Evolutionary conservation across 2,329 filamentous ascomycete genomes (phyloP).

Genomic region (Penicillium sp.): DNA sequence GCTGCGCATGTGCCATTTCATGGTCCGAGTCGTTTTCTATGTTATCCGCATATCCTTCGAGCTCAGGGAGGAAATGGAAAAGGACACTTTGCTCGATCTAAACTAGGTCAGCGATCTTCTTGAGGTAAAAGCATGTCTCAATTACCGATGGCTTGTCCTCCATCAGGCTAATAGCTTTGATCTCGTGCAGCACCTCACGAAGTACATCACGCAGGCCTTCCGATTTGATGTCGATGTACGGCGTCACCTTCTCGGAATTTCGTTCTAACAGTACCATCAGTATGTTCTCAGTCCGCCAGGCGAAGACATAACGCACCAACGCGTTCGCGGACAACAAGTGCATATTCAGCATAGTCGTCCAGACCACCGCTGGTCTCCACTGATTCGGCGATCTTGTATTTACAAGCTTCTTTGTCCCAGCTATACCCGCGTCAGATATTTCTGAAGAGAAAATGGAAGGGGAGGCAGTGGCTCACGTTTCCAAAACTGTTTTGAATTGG

Average conservation of each 20-base stretch:
- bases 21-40: constrained; percentile 7
- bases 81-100: constrained; percentile 25
- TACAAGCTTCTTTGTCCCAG: constrained; percentile 28
- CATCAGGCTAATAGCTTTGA: constrained; percentile 31
- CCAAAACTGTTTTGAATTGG: constrained; percentile 20
- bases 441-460: constrained; percentile 7
- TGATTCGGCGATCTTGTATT: constrained; percentile 30
- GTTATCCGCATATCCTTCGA: constrained; percentile 15
- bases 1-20: constrained; percentile 3
- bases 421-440: constrained; percentile 16
- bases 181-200: constrained; percentile 28
- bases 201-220: constrained; percentile 32
- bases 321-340: constrained; percentile 26
- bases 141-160: constrained; percentile 33
- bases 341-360: constrained; percentile 24
- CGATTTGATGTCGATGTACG: constrained; percentile 34
- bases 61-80: constrained; percentile 24
- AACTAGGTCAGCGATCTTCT: constrained; percentile 9
- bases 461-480: constrained; percentile 17
- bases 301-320: constrained; percentile 20
- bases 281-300: constrained; percentile 7
- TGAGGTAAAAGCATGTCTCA: constrained; percentile 15
- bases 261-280: constrained; percentile 23
- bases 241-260: constrained; percentile 21
- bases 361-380: constrained; percentile 12